Conservation (phyloP, 495 filamentous ascomycete genomes). For the Chaetomium fimeti region DNA sequence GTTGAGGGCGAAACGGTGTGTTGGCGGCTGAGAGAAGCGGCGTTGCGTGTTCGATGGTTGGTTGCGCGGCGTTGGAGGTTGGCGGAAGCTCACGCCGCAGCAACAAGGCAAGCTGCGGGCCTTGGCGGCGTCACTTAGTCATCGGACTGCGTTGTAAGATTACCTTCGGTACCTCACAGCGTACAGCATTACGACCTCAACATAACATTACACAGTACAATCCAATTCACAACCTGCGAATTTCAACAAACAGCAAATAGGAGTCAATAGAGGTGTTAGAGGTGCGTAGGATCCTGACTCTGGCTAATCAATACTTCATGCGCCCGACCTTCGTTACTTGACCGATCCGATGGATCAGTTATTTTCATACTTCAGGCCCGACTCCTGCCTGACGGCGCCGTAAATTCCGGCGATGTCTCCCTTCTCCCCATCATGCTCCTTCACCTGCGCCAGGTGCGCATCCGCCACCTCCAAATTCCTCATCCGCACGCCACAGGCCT, state of each 20-base stretch:
- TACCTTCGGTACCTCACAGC: no score
- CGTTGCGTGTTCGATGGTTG: conserved; percentile 13
- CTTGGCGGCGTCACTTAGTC: conserved; percentile 16
- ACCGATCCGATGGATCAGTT: conserved; percentile 15
- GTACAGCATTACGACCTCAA: neutral
- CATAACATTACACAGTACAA: neutral
- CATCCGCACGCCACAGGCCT: conserved; percentile 60
- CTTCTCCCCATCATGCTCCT: conserved; percentile 67
- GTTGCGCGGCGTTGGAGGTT: conserved; percentile 26
- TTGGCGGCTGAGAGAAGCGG: conserved; percentile 3
- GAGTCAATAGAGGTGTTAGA: neutral
- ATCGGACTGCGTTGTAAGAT: neutral
- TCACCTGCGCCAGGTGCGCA: conserved; percentile 61
- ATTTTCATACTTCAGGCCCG: conserved; percentile 69
- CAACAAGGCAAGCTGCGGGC: conserved; percentile 17
- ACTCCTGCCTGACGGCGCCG: conserved; percentile 67
- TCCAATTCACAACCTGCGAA: neutral
- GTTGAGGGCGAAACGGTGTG: neutral
- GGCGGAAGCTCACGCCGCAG: conserved; percentile 21
- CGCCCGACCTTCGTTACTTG: neutral
- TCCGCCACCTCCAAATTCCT: conserved; percentile 65
- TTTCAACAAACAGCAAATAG: neutral
- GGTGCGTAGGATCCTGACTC: neutral
- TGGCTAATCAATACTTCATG: neutral
- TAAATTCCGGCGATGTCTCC: conserved; percentile 87